Base-by-base conservation (phyloP, 306 rosid genomes). In the Astragalus membranaceus region DNA sequence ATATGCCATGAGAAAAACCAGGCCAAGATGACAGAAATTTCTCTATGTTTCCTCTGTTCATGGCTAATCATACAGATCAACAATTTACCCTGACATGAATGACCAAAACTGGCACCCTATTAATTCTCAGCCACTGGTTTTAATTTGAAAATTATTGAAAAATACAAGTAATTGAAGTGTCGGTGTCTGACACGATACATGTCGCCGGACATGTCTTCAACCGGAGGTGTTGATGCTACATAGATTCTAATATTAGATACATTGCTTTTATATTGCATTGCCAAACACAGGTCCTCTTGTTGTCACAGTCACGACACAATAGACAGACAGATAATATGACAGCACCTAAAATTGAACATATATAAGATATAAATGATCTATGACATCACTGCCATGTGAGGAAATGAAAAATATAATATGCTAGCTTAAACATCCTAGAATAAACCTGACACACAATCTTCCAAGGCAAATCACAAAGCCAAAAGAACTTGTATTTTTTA, bases 301-400 rank as follows among this genome's bases (percentile, higher is more conserved):
- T 7, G 42, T 8, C 66, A 80, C 66, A 36, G 32, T 7, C 65
- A 80, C 59, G 36, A 10, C 26, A 23, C 26, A n/a, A n/a, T n/a
- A n/a, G n/a, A n/a, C n/a, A 20, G 23, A 20, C 23, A 20, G 23
- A 55, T 13, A 60, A 68, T 48, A 77, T 37, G 52, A 73, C 9
- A 54, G 36, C 11, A 48, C 26, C 66, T 14, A 81, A 63, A 47
- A 69, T 55, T 55, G 15, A 73, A 67, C 73, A 67, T 33, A 66
- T 10, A 66, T 10, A 43, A 64, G 41, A 36, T 52, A 44, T 55
- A 55, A 49, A 70, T 36, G 23, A 74, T 56, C 35, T 35, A 33
- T 68, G 69, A 59, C 49, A 67, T 29, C 59, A 58, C 20, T 53
- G 41, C 49, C 16, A 47, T 15, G 1, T 3, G 17, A 61, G 37